Conservation (phyloP, 257 asterid genomes). For the Craterostigma plantagineum region DNA sequence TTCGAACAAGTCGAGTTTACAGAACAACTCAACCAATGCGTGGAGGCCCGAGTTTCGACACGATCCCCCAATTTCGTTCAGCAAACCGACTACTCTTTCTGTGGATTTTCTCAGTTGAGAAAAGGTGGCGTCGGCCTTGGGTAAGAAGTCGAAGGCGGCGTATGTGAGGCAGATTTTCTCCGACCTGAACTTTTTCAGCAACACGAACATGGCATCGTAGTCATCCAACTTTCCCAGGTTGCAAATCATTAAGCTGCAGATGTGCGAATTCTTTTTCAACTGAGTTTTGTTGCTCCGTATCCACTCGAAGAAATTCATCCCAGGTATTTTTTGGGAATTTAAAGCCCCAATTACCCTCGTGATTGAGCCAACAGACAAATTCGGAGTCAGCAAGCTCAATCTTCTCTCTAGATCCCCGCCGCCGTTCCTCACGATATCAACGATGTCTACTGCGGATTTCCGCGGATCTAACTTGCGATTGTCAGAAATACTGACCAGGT, state of each 20-base stretch:
- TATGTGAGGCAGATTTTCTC: conserved; percentile 36
- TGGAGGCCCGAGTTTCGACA: conserved; percentile 42
- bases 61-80: conserved; percentile 55
- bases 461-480: conserved; percentile 5
- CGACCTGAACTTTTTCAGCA: conserved; percentile 28
- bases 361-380: conserved; percentile 15
- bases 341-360: conserved; percentile 29
- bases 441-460: conserved; percentile 16
- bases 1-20: conserved; percentile 34
- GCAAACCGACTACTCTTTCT: conserved; percentile 19
- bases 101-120: conserved; percentile 25
- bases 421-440: conserved; percentile 27
- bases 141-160: conserved; percentile 47
- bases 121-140: conserved; percentile 14
- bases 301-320: conserved; percentile 57
- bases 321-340: conserved; percentile 29
- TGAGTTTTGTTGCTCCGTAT: conserved; percentile 19
- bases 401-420: conserved; percentile 31
- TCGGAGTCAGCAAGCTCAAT: conserved; percentile 12
- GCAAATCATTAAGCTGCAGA: conserved; percentile 46
- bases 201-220: conserved; percentile 30
- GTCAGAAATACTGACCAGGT: conserved; percentile 1
- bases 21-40: conserved; percentile 51
- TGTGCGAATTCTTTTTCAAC: conserved; percentile 19
- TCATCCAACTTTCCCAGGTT: conserved; percentile 63